phyloP scores from a whole-genome alignment of 179 eudicot species.

The Actinidia polygama region DNA sequence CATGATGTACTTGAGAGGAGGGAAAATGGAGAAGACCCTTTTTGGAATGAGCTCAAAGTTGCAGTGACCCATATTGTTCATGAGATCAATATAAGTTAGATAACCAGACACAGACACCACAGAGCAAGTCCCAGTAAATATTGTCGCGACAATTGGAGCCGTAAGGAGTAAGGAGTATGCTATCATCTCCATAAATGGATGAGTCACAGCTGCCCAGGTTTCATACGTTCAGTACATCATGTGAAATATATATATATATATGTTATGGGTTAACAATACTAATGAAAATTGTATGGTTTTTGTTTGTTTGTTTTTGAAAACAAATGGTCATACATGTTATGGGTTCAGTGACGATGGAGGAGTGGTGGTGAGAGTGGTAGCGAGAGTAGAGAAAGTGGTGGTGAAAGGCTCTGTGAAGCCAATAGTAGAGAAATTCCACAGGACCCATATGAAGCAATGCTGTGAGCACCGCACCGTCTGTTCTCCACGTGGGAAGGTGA shows the following conservation, averaged over 20 bases:
- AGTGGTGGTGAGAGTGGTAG: slow-evolving; percentile 63
- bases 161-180: slow-evolving; percentile 43
- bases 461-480: slow-evolving; percentile 38
- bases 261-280: no score
- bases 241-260: no score
- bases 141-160: slow-evolving; percentile 30
- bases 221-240: no score
- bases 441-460: slow-evolving; percentile 47
- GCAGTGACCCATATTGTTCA: slow-evolving; percentile 68
- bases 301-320: background rate
- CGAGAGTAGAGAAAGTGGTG: slow-evolving; percentile 59
- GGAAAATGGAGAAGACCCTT: slow-evolving; percentile 38
- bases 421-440: slow-evolving; percentile 54
- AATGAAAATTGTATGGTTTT: no score
- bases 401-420: slow-evolving; percentile 57
- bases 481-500: slow-evolving; percentile 43
- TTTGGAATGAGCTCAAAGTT: slow-evolving; percentile 58
- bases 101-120: slow-evolving; percentile 28
- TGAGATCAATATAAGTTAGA: slow-evolving; percentile 41
- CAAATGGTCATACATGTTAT: slow-evolving; percentile 42
- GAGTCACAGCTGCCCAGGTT: slow-evolving; percentile 50
- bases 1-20: slow-evolving; percentile 61
- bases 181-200: slow-evolving; percentile 58
- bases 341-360: slow-evolving; percentile 62
- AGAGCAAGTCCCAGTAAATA: slow-evolving; percentile 33